phyloP scores from a whole-genome alignment of 2,329 filamentous ascomycete genomes.

The Waltergamsia citrina region DNA sequence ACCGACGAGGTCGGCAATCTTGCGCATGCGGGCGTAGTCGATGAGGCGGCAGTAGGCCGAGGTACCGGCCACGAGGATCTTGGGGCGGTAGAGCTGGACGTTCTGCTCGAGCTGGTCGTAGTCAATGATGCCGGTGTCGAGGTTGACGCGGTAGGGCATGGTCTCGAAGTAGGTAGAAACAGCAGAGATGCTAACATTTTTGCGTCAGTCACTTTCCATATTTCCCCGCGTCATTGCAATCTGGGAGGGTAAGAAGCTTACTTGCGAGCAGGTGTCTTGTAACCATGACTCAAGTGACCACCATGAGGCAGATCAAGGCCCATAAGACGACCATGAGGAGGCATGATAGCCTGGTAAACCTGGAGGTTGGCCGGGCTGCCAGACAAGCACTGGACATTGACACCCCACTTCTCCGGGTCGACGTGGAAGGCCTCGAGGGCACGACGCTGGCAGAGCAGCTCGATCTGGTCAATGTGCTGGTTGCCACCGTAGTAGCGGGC shows the following conservation, averaged over 20 bases:
- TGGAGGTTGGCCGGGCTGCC: conserved; percentile 95
- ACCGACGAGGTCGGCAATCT: conserved; percentile 87
- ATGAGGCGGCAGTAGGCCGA: conserved; percentile 98
- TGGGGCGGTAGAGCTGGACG: conserved; percentile 85
- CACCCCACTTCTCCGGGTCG: conserved; percentile 85
- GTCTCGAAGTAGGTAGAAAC: conserved; percentile 99
- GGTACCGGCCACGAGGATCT: conserved; percentile 91
- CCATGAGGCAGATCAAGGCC: conserved; percentile 90
- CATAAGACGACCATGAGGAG: conserved; percentile 92
- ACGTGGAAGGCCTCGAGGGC: conserved; percentile 87
- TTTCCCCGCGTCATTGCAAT: not conserved
- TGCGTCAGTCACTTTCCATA: conserved; percentile 2
- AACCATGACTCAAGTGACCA: conserved; percentile 92
- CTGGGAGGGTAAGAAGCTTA: conserved; percentile 27
- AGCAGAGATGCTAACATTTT: conserved; percentile 64
- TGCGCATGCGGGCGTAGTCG: conserved; percentile 91
- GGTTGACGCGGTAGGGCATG: conserved; percentile 86
- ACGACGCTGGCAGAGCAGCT: conserved; percentile 89
- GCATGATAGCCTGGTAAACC: conserved; percentile 96
- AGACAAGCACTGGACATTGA: conserved; percentile 92
- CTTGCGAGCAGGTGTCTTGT: conserved; percentile 93
- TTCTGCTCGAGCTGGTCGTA: conserved; percentile 90
- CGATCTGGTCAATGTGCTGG: conserved; percentile 95
- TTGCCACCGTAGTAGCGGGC: conserved; percentile 99
- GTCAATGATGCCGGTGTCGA: conserved; percentile 91